Evolutionary conservation across 164 flowering plant species (phyloP).

Genomic region (Nymphaea colorata): DNA sequence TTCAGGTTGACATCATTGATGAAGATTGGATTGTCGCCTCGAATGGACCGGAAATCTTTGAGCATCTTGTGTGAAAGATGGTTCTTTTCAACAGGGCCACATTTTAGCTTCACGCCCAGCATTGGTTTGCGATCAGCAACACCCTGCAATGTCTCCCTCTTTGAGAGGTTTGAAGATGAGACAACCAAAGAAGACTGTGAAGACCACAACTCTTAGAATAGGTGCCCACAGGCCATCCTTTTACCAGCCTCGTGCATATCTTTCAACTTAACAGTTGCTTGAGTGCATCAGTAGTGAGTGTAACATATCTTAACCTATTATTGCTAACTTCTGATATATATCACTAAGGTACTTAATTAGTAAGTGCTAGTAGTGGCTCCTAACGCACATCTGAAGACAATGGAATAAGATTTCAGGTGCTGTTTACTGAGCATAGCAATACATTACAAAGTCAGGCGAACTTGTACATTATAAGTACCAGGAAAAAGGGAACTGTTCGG

Average conservation of each 20-base stretch:
- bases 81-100: constrained; percentile 53
- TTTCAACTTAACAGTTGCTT: constrained; percentile 23
- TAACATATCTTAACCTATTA: too few species aligned
- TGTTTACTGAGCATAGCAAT: too few species aligned
- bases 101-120: constrained; percentile 56
- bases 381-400: constrained; percentile 9
- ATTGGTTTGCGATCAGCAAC: constrained; percentile 43
- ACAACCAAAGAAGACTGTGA: constrained; percentile 57
- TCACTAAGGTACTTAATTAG: too few species aligned
- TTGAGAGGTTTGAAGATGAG: constrained; percentile 50
- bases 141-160: constrained; percentile 58
- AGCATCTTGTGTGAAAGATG: constrained; percentile 50
- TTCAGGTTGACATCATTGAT: constrained; percentile 31
- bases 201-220: constrained; percentile 26
- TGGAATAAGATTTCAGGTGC: too few species aligned
- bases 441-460: too few species aligned
- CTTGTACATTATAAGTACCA: too few species aligned
- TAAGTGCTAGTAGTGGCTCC: too few species aligned
- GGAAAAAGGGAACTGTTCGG: too few species aligned
- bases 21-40: constrained; percentile 60
- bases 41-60: constrained; percentile 41
- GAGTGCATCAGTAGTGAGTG: too few species aligned
- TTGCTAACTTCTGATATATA: too few species aligned
- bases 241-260: constrained; percentile 38
- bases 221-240: too few species aligned